Base-by-base conservation (phyloP, 345 rosid species). In the Laguncularia racemosa region DNA sequence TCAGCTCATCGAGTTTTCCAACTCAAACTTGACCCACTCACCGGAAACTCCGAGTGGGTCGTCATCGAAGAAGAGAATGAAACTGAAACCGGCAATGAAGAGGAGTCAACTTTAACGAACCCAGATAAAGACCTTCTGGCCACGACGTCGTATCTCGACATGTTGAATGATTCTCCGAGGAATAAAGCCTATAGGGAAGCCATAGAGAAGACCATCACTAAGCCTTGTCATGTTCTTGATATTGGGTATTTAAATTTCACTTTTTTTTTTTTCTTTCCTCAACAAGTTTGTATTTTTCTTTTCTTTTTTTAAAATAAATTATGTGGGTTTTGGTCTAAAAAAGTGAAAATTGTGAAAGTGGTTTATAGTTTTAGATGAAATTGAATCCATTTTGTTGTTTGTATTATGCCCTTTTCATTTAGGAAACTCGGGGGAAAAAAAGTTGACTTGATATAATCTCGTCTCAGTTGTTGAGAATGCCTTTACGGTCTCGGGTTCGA, bases 181-280 rank as follows among this genome's bases (percentile, higher is more conserved):
- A 85, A 82, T 67, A 63, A 58, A 61, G 79, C 84, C 52, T 85
- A 48, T 60, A 82, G 81, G 2, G 55, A 69, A 63, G 86, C 88
- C 68, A 80, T 85, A 12, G 86, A 85, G 15, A 85, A 69, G 70
- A 63, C 78, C 46, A 44, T 92, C 7, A 74, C 85, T 5, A 44
- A 78, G 62, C 91, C 97, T 49, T 83, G 89, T 70, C 95, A 80
- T 65, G 97, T 89, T 43, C 88, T 89, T 40, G 99, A 93, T 66
- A 87, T 89, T 18, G 97, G 98, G 97, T 92, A 70, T 54, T 33
- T 33, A 3, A 33, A 33, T 33, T 33, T 33, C 40, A 4, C 5
- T 9, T 7, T 33, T 7, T 33, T 9, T 33, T 33, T 33, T 48
- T 44, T n/a, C 66, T 60, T 52, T 46, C 28, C 57, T 56, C 44